Base-by-base conservation (phyloP, 2,329 filamentous ascomycete species). In the Aspergillus puulaauensis region DNA sequence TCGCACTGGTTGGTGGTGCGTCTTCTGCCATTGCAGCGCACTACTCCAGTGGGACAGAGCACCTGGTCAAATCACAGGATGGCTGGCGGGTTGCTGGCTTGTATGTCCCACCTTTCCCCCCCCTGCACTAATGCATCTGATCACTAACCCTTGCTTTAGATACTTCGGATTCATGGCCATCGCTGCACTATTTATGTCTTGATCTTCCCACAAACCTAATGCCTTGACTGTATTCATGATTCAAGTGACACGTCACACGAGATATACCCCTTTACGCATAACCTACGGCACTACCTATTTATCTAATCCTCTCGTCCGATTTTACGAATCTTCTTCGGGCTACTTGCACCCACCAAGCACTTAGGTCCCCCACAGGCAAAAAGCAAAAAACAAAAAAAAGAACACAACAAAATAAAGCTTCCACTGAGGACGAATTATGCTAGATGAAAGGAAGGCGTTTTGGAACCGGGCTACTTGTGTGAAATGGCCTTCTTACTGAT, bases 1-100 rank as follows among this genome's bases (percentile, higher is more conserved):
- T 86, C 2, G 64, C 80, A 4, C 73, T 87, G 0, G 80, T 85
- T 0, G 81, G 78, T 0, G 71, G 78, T 0, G 78, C 80, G 2
- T 76, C 82, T 7, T 68, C 72, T 5, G 68, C 69, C n/a, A 70
- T 75, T 52, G 73, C 73, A 12, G 70, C 73, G n/a, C 70, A 70
- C 57, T 70, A 71, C 41, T 71, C 73, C 5, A 57, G 69, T 6
- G 73, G 73, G 5, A 63, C 69, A 39, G 72, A 75, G 41, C 66
- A 69, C 11, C 57, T 75, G 12, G 68, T 75, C 35, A 72, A 73
- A 39, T 73, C 74, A 1, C 66, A 67, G 43, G 73, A 76, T 67
- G 74, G 73, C 8, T 76, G 74, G 74, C 70, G 70, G 54, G 75
- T 69, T 63, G 74, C 73, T 41, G 66, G 65, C 23, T 48, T 74